These are phyloP conservation scores for Albatrellus sp. DNA, from an alignment of 1,284 basidiomycete species.

Conservation along the genomic window DNA sequence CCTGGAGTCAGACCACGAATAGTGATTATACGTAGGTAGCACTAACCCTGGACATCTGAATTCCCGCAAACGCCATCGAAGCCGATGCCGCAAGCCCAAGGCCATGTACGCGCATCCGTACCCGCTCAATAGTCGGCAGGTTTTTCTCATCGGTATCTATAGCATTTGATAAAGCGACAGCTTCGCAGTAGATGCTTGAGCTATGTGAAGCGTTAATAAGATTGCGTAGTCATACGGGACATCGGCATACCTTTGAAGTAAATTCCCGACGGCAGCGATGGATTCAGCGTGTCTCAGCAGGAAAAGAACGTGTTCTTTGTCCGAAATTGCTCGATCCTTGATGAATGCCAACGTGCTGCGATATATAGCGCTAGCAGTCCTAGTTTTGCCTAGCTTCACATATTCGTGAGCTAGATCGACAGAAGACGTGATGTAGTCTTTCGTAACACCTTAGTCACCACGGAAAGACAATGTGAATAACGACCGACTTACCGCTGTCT, in stretches of 20 bases:
- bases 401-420: slow-evolving; percentile 70
- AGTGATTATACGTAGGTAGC: neutral
- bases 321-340: slow-evolving; percentile 27
- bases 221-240: neutral
- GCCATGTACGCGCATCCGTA: slow-evolving; percentile 41
- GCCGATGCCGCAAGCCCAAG: slow-evolving; percentile 67
- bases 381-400: slow-evolving; percentile 60
- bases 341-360: slow-evolving; percentile 37
- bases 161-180: slow-evolving; percentile 30
- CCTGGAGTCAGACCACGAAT: neutral
- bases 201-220: neutral
- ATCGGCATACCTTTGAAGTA: slow-evolving; percentile 43
- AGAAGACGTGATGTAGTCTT: slow-evolving; percentile 58
- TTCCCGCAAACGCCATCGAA: slow-evolving; percentile 49
- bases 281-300: slow-evolving; percentile 57
- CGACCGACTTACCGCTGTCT: slow-evolving; percentile 1
- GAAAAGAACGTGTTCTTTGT: slow-evolving; percentile 40
- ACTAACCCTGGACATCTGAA: slow-evolving; percentile 56
- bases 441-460: neutral
- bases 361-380: slow-evolving; percentile 55
- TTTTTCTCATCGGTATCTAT: slow-evolving; percentile 34
- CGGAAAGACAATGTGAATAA: neutral
- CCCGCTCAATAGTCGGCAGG: slow-evolving; percentile 38
- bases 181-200: slow-evolving; percentile 39
- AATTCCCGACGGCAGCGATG: slow-evolving; percentile 49